Base-by-base conservation (phyloP, 2,329 filamentous ascomycete genomes). In the Cladosporium cucumerinum region DNA sequence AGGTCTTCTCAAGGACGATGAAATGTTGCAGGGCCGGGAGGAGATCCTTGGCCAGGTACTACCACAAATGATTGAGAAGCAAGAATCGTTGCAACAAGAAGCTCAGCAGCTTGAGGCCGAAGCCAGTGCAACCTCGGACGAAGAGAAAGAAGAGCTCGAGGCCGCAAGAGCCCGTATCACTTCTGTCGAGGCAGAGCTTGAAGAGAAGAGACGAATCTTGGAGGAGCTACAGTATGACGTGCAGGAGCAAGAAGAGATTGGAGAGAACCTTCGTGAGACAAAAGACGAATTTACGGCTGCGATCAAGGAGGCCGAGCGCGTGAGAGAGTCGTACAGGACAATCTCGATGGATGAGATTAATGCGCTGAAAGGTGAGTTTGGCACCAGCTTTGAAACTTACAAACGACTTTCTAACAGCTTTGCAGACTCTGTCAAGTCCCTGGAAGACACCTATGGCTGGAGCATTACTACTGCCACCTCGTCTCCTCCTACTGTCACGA, bases 251-350 rank as follows among this genome's bases (percentile, higher is more conserved):
- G 88, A 91, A 67, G 77, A 82, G 1, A 82, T 83, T 10, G 86
- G 94, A 21, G 84, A 87, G 66, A 81, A 85, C 1, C 82, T 89
- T 54, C 81, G 84, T 8, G 83, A 87, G 65, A 84, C 87, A 72
- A 97, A 94, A 75, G 78, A 87, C 62, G 84, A 87, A 70, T 92
- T 85, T 69, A 73, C 89, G 32, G 84, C 86, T 30, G 90, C 95
- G 57, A 97, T 96, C 65, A 85, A 87, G 65, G 89, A 92, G 72
- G 91, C 93, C 0, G 93, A 97, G 76, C 88, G 87, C 68, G 83
- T 96, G 28, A 86, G 91, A 67, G 93, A 97, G 75, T 91, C 96
- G 72, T 96, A 90, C 75, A 87, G 93, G 61, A 93, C 94, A 46
- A 97, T 93, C 89, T 94, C 89, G 64, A 86, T 89, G 61, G 88